phyloP scores from a whole-genome alignment of 805 yeast species.

The Metschnikowia arizonensis region DNA sequence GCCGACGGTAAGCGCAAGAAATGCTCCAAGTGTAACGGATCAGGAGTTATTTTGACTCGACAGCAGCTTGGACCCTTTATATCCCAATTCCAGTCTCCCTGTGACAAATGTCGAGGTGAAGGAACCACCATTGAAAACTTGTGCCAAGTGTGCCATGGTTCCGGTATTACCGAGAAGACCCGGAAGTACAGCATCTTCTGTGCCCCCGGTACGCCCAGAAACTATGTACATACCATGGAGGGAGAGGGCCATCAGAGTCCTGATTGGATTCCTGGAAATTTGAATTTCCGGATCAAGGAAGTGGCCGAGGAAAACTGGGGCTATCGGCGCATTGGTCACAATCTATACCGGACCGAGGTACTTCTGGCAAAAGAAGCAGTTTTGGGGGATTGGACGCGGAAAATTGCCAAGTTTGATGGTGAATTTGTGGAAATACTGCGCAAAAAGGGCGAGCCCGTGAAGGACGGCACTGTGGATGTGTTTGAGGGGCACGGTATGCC shows the following conservation, averaged over 20 bases:
- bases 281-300: constrained; percentile 61
- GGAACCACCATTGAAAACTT: constrained; percentile 63
- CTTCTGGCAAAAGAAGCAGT: constrained; percentile 68
- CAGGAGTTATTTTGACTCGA: constrained; percentile 60
- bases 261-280: constrained; percentile 77
- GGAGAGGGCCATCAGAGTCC: constrained; percentile 87
- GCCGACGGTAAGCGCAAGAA: constrained; percentile 65
- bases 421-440: constrained; percentile 46
- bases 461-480: constrained; percentile 68
- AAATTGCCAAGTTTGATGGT: constrained; percentile 62
- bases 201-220: constrained; percentile 66
- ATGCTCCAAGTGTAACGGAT: constrained; percentile 72
- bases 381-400: constrained; percentile 76
- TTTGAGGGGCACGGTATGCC: constrained; percentile 89
- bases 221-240: constrained; percentile 50
- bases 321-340: constrained; percentile 70
- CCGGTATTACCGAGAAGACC: constrained; percentile 51
- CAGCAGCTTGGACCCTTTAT: constrained; percentile 86
- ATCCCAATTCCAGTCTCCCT: constrained; percentile 74
- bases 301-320: constrained; percentile 61
- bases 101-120: constrained; percentile 76
- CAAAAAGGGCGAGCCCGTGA: constrained; percentile 46
- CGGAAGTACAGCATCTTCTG: constrained; percentile 60
- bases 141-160: constrained; percentile 71
- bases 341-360: constrained; percentile 78